phyloP scores from a whole-genome alignment of 164 flowering plant genomes.

The Kingdonia uniflora region DNA sequence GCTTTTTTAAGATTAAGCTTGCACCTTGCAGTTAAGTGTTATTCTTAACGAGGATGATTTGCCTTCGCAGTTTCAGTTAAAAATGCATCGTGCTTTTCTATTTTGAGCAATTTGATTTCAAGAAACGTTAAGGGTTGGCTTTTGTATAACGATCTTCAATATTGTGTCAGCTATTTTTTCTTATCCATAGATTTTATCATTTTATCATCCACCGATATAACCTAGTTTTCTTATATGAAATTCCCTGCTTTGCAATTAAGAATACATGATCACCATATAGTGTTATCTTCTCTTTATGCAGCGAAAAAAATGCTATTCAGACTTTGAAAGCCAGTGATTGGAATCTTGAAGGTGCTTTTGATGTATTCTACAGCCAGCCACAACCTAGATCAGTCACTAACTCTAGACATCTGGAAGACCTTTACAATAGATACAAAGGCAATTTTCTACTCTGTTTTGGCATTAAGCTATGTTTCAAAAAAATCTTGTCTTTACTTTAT shows the following conservation, averaged over 20 bases:
- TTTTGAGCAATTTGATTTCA: too few relatives aligned
- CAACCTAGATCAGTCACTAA: slow-evolving; percentile 57
- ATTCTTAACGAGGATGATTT: too few relatives aligned
- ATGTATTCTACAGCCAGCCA: slow-evolving; percentile 84
- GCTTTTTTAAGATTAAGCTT: too few relatives aligned
- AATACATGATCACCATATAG: neutral
- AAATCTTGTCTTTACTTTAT: neutral
- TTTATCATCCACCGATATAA: neutral
- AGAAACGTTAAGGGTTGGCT: too few relatives aligned
- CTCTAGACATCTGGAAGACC: slow-evolving; percentile 82
- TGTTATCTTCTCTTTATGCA: slow-evolving; percentile 23
- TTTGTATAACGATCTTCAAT: too few relatives aligned
- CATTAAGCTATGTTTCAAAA: neutral
- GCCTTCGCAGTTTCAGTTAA: too few relatives aligned
- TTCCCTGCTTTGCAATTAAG: slow-evolving; percentile 2
- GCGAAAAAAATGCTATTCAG: slow-evolving; percentile 78
- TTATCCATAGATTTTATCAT: too few relatives aligned
- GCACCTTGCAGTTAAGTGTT: too few relatives aligned
- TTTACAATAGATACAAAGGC: slow-evolving; percentile 88
- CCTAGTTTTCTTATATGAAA: neutral
- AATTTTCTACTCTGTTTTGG: slow-evolving; percentile 8
- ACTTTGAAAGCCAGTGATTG: slow-evolving; percentile 82
- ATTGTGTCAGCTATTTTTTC: too few relatives aligned
- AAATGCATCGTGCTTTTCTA: too few relatives aligned
- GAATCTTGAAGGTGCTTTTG: slow-evolving; percentile 95